Conservation (phyloP, 441 rosid species). For the Corymbia citriodora region DNA sequence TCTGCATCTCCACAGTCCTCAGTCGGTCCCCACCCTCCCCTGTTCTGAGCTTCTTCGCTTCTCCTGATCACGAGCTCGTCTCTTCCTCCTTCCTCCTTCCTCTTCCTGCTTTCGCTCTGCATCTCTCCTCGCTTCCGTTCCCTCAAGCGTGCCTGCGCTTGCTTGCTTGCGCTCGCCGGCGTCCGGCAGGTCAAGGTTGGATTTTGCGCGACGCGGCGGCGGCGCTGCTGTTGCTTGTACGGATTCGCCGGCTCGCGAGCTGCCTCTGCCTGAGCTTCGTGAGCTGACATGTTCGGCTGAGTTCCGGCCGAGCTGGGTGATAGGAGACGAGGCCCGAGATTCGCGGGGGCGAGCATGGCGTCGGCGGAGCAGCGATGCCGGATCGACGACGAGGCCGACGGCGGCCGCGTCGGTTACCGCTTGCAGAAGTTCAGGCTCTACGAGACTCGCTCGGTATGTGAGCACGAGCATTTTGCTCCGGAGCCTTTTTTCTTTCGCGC, state of each 20-base stretch:
- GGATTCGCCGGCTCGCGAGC: not conserved
- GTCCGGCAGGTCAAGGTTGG: not conserved
- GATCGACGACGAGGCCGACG: not conserved
- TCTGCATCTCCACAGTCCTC: not conserved
- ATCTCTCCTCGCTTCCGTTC: not conserved
- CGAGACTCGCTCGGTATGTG: not conserved
- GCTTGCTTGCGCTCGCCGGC: not conserved
- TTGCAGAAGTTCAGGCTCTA: not conserved
- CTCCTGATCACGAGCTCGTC: not conserved
- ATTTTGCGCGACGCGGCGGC: not conserved
- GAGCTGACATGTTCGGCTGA: not conserved
- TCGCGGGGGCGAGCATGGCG: not conserved
- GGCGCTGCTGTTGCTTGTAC: not conserved
- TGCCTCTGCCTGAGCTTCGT: not conserved
- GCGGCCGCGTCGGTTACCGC: not conserved
- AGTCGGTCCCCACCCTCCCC: not conserved
- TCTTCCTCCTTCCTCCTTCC: not conserved
- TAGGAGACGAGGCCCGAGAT: not conserved
- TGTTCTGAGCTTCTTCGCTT: not conserved
- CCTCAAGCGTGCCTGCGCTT: not conserved
- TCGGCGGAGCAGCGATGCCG: not conserved
- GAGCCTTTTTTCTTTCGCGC: not conserved
- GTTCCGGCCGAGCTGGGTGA: not conserved
- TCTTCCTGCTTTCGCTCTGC: too few species aligned
- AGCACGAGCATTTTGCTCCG: not conserved